These are phyloP conservation scores for Amanita exitialis DNA, from an alignment of 768 basidiomycete species.

Conservation along the genomic window DNA sequence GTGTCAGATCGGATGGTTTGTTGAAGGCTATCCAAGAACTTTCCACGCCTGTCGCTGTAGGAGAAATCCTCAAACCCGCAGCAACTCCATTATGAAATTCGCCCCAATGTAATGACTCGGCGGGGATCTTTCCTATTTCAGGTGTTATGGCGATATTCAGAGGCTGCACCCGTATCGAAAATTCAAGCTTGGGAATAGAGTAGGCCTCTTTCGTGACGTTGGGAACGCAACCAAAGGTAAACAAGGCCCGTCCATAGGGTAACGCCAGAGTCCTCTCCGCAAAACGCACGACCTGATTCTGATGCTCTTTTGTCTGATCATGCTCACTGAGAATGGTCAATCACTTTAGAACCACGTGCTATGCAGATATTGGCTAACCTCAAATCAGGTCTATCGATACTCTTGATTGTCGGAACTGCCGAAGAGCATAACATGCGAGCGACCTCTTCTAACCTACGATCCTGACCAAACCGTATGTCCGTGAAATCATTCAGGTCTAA, in stretches of 20 bases:
- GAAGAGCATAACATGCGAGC: constrained; percentile 86
- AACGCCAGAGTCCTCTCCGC: constrained; percentile 86
- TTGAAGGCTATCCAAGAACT: constrained; percentile 97
- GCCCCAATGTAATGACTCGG: constrained; percentile 81
- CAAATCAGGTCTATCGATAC: constrained; percentile 57
- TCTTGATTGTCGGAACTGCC: constrained; percentile 49
- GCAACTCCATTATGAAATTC: constrained; percentile 98
- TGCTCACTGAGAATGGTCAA: constrained; percentile 50
- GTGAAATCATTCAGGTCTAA: constrained; percentile 65
- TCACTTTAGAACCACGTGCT: constrained; percentile 1
- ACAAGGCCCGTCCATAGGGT: constrained; percentile 85
- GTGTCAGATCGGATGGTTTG: constrained; percentile 80
- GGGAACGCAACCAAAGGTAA: constrained; percentile 77
- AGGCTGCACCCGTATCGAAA: constrained; percentile 64
- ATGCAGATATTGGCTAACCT: constrained; percentile 23
- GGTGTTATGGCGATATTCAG: constrained; percentile 53
- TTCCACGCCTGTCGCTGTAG: constrained; percentile 67
- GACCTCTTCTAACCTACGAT: constrained; percentile 85
- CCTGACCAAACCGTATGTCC: constrained; percentile 81
- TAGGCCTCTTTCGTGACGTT: constrained; percentile 73
- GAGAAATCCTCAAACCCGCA: constrained; percentile 76
- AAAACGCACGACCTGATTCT: constrained; percentile 68
- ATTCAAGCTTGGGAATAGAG: constrained; percentile 71
- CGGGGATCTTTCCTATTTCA: constrained; percentile 62
- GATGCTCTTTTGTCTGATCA: constrained; percentile 80